phyloP scores from a whole-genome alignment of 192 early-diverging fungal species.

The Coemansia biformis region DNA sequence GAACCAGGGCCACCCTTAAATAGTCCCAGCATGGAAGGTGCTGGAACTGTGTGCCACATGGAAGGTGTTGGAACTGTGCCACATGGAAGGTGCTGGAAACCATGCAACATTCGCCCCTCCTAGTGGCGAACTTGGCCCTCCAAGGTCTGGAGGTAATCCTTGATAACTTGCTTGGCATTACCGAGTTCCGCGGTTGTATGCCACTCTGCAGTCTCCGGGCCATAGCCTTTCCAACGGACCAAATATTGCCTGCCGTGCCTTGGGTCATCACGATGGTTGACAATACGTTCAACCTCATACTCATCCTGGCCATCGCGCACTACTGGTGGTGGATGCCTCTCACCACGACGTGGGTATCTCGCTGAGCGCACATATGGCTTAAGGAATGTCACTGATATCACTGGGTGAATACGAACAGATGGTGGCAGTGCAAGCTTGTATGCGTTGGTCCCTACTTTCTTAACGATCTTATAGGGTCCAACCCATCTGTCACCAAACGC shows the following conservation, averaged over 20 bases:
- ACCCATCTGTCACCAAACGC: background rate
- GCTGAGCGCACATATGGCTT: background rate
- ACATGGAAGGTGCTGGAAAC: too few species aligned
- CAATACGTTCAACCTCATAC: constrained; percentile 1
- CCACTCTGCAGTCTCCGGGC: background rate
- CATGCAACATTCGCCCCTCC: constrained; percentile 1
- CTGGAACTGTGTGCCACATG: too few species aligned
- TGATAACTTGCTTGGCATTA: background rate
- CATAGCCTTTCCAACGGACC: background rate
- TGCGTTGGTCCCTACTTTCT: constrained; percentile 1
- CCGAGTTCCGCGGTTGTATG: background rate
- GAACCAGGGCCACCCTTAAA: too few species aligned
- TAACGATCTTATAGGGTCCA: constrained; percentile 2
- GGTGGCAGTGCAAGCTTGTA: constrained; percentile 1
- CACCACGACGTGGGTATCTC: background rate
- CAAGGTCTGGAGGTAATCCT: background rate
- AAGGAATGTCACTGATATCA: background rate
- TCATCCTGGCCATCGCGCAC: background rate
- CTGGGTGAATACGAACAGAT: background rate
- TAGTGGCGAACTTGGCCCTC: background rate
- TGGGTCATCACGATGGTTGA: background rate
- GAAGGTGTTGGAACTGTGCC: too few species aligned
- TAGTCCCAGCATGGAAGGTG: too few species aligned
- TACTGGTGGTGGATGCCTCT: background rate
- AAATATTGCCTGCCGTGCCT: background rate